phyloP scores from a whole-genome alignment of 2,329 filamentous ascomycete genomes.

The Coleophoma cylindrospora region DNA sequence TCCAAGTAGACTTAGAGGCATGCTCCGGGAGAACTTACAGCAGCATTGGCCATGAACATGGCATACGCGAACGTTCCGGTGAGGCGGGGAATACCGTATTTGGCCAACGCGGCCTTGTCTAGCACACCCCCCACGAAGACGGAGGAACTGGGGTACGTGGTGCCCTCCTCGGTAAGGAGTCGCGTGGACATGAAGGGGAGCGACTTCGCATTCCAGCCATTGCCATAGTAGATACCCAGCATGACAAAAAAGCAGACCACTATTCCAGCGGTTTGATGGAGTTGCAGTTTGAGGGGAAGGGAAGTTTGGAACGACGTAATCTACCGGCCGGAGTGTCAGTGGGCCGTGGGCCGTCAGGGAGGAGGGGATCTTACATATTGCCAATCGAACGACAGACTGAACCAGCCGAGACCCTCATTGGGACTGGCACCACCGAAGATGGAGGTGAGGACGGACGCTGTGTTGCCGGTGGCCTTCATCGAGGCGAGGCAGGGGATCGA shows the following conservation, averaged over 20 bases:
- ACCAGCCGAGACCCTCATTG: conserved; percentile 38
- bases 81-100: conserved; percentile 41
- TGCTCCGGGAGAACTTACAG: conserved; percentile 31
- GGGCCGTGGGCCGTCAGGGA: neutral
- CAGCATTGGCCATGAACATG: conserved; percentile 52
- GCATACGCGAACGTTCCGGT: conserved; percentile 45
- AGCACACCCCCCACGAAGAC: conserved; percentile 36
- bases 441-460: conserved; percentile 38
- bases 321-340: conserved; percentile 23
- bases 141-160: conserved; percentile 36
- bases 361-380: conserved; percentile 36
- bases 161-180: conserved; percentile 31
- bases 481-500: conserved; percentile 41
- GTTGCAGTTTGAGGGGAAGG: conserved; percentile 45
- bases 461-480: conserved; percentile 37
- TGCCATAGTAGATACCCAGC: conserved; percentile 38
- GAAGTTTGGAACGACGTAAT: conserved; percentile 49
- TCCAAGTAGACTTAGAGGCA: rapidly evolving
- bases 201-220: conserved; percentile 32
- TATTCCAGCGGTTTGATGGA: conserved; percentile 40
- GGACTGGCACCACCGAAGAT: conserved; percentile 41
- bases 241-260: conserved; percentile 43
- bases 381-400: conserved; percentile 38
- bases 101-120: conserved; percentile 32
- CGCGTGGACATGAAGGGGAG: conserved; percentile 38